Base-by-base conservation (phyloP, 768 basidiomycete genomes). In the Boletellus sp. region DNA sequence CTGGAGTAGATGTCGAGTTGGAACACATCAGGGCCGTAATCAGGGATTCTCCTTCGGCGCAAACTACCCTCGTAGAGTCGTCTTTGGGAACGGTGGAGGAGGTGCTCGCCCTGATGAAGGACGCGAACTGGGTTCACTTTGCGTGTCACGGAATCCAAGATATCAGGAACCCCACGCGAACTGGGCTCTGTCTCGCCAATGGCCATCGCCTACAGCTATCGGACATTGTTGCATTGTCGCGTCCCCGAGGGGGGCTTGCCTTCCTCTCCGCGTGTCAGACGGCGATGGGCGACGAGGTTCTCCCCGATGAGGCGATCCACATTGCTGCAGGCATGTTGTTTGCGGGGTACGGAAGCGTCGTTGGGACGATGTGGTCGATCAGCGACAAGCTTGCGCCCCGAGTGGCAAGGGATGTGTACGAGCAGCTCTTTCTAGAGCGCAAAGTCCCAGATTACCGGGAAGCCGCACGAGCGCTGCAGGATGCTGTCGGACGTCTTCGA, bases 231-330 rank as follows among this genome's bases (percentile, higher is more conserved):
- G 32, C 47, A 15, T n/a, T 48, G 17, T 44, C 52, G 2, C 39
- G 41, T 13, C 55, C 32, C 34, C 68, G 15, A 37, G 62, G 40
- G 38, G 47, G 67, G 26, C 62, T 77, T 35, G 75, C 70, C 0
- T 73, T 75, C 52, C 69, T 78, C 8, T 75, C 75, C 10, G 77
- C 76, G 3, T 78, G 75, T 53, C 69, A 78, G 47, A 76, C 71
- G 10, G 72, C 72, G 2, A 64, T 55, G 38, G 73, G 74, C 2
- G 62, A 65, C 36, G 45, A 59, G 58, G 67, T 52, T 46, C 65
- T 67, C 9, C 45, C 64, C 1, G 67, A 72, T 13, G 74, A 75
- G 41, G 66, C 64, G 2, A 55, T n/a, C n/a, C n/a, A n/a, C n/a
- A n/a, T n/a, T n/a, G n/a, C n/a, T n/a, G n/a, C 68, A 9, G 74